A percentile compares a stretch with the other conserved stretches of the same genome.
These are phyloP conservation scores for Naganishia albida DNA, from an alignment of 1,284 basidiomycete genomes.

Conservation along the genomic window DNA sequence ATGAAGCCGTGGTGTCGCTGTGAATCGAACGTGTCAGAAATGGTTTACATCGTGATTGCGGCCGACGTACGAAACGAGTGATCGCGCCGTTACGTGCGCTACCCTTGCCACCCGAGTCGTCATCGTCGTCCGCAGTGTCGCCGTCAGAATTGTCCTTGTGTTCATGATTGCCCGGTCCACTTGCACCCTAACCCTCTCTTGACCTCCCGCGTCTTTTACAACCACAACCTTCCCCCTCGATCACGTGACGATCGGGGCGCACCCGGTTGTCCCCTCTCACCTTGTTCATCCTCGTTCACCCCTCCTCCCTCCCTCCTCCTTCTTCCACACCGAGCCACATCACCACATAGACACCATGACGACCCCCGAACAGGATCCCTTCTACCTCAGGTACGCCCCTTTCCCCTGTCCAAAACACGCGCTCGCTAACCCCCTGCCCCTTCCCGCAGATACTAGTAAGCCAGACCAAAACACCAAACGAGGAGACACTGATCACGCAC, in stretches of 20 bases:
- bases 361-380: conserved; percentile 62
- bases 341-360: conserved; percentile 29
- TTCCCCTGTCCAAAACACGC: not conserved
- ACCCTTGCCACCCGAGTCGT: not conserved
- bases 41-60: not conserved
- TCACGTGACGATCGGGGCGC: conserved; percentile 15
- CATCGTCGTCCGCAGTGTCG: not conserved
- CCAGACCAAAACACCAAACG: conserved; percentile 33
- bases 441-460: conserved; percentile 77
- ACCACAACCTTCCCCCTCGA: not conserved
- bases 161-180: too few relatives aligned
- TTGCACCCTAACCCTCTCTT: too few relatives aligned
- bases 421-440: conserved; percentile 23
- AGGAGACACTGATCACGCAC: not conserved
- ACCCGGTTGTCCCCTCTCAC: not conserved
- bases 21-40: not conserved
- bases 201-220: not conserved
- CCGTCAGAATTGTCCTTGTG: not conserved
- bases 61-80: conserved; percentile 10
- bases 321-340: not conserved
- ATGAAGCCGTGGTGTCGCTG: not conserved
- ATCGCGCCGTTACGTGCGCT: conserved; percentile 3
- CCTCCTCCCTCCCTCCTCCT: not conserved
- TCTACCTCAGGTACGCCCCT: conserved; percentile 71
- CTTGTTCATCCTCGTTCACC: not conserved